phyloP scores from a whole-genome alignment of 371 early-diverging fungal species.

The Sporodiniella umbellata region DNA sequence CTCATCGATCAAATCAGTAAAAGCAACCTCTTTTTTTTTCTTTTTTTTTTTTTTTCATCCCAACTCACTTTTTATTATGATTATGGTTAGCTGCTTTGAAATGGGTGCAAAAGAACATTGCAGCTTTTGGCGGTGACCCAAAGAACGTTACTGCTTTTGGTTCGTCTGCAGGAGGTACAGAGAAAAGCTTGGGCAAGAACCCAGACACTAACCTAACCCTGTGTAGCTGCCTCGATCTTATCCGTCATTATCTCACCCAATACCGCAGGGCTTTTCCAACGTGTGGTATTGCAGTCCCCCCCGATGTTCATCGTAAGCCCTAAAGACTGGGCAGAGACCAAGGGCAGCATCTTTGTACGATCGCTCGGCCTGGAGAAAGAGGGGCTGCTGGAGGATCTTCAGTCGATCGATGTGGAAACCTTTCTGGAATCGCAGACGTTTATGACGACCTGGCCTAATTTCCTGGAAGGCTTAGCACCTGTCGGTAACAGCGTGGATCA shows the following conservation, averaged over 20 bases:
- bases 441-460: slow-evolving; percentile 41
- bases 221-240: slow-evolving; percentile 20
- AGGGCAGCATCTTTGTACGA: slow-evolving; percentile 26
- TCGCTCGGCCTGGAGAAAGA: slow-evolving; percentile 19
- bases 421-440: slow-evolving; percentile 31
- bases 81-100: slow-evolving; percentile 15
- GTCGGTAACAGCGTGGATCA: slow-evolving; percentile 25
- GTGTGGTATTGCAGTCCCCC: slow-evolving; percentile 27
- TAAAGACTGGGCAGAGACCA: slow-evolving; percentile 29
- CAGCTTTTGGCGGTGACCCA: slow-evolving; percentile 29
- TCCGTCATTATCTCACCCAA: slow-evolving; percentile 18
- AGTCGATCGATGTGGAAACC: slow-evolving; percentile 18
- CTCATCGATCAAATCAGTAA: slow-evolving; percentile 36
- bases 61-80: background rate
- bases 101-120: slow-evolving; percentile 32
- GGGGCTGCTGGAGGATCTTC: slow-evolving; percentile 14
- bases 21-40: background rate
- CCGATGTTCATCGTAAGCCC: slow-evolving; percentile 32
- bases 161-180: slow-evolving; percentile 34
- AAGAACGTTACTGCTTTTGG: slow-evolving; percentile 36
- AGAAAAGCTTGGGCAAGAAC: no score
- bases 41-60: background rate
- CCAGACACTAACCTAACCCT: no score
- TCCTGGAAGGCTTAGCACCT: slow-evolving; percentile 33
- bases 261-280: slow-evolving; percentile 20